Conservation (phyloP, 225 moss, liverwort and hornwort genomes). For the Antitrichia curtipendula region DNA sequence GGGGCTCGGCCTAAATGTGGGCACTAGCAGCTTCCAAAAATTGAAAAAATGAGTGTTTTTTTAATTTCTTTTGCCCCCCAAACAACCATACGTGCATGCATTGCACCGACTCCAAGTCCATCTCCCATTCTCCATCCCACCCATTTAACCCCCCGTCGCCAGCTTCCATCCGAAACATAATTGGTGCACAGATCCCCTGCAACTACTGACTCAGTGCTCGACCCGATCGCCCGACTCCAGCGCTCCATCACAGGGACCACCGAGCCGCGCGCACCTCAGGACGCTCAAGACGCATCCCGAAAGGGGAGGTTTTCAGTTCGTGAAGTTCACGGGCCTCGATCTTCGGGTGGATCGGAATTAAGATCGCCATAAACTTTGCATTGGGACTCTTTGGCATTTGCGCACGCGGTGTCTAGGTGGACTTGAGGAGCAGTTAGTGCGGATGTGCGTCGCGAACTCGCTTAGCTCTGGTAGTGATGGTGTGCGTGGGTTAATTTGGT, state of each 20-base stretch:
- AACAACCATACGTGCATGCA: background rate
- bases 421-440: background rate
- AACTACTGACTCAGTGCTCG: background rate
- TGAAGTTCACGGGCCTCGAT: background rate
- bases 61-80: background rate
- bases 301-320: background rate
- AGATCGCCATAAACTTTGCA: background rate
- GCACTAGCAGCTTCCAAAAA: background rate
- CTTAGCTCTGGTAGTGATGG: background rate
- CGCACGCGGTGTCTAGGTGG: no score
- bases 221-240: background rate
- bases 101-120: background rate
- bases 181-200: background rate
- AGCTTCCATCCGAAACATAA: background rate
- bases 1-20: background rate
- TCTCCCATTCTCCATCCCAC: no score
- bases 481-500: background rate
- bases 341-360: background rate
- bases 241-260: background rate
- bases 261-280: background rate
- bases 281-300: background rate
- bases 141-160: background rate
- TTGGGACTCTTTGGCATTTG: no score
- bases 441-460: no score
- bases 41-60: background rate